Conservation (phyloP, 371 early-diverging fungal species). For the Modicella reniformis region DNA sequence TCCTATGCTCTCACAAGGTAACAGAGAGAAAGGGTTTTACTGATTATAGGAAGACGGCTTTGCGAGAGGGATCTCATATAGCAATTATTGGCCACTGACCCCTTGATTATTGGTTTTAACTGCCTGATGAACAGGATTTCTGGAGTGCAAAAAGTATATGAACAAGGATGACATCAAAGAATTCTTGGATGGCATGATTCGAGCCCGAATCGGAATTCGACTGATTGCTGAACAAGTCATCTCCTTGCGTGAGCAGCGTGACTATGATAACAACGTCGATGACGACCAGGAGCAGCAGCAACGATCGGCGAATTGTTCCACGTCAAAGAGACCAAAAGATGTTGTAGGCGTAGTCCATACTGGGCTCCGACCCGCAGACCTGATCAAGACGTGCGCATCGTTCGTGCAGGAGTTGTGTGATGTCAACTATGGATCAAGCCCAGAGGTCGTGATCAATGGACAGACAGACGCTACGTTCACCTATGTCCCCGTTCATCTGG, state of each 20-base stretch:
- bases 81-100: background rate
- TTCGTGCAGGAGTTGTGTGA: conserved; percentile 90
- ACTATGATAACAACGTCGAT: conserved; percentile 44
- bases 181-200: conserved; percentile 91
- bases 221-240: conserved; percentile 94
- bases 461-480: conserved; percentile 81
- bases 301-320: conserved; percentile 15
- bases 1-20: conserved; percentile 84
- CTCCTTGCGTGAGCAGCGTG: conserved; percentile 74
- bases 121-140: conserved; percentile 66
- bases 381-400: conserved; percentile 74
- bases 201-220: conserved; percentile 94
- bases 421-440: conserved; percentile 88
- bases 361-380: conserved; percentile 69
- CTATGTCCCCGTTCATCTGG: conserved; percentile 94
- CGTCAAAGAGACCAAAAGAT: conserved; percentile 31
- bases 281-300: conserved; percentile 12
- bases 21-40: background rate
- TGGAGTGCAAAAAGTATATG: conserved; percentile 92
- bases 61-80: background rate
- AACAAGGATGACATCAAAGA: conserved; percentile 70
- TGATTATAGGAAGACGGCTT: background rate
- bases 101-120: background rate
- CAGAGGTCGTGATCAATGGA: conserved; percentile 82
- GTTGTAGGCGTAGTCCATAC: conserved; percentile 93